phyloP scores from a whole-genome alignment of 2,329 filamentous ascomycete genomes.

The Aspergillus uvarum region DNA sequence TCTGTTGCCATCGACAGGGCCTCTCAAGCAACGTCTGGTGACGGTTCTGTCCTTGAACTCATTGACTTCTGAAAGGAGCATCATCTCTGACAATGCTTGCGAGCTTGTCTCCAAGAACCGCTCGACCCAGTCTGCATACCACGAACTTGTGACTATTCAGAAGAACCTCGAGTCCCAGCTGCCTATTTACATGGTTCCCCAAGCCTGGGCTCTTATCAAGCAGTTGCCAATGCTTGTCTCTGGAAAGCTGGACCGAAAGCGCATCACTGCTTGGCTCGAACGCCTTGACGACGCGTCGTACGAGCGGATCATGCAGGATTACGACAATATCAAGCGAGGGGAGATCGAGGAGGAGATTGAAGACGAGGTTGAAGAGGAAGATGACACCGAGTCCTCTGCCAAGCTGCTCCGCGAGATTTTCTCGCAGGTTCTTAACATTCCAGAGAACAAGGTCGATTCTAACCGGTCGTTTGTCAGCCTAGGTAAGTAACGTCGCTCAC shows the following conservation, averaged over 20 bases:
- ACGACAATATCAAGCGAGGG: constrained; percentile 30
- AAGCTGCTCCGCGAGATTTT: constrained; percentile 33
- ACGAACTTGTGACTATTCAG: constrained; percentile 33
- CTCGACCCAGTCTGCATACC: constrained; percentile 24
- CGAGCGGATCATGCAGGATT: constrained; percentile 40
- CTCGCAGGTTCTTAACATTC: constrained; percentile 38
- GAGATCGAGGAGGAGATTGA: constrained; percentile 19
- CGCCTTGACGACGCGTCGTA: constrained; percentile 41
- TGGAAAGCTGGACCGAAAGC: constrained; percentile 41
- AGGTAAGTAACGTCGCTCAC: constrained; percentile 24
- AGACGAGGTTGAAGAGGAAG: constrained; percentile 8
- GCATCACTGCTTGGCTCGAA: constrained; percentile 47
- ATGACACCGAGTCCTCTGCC: constrained; percentile 19
- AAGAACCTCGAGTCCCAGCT: constrained; percentile 45
- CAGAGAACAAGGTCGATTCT: constrained; percentile 33
- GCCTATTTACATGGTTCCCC: constrained; percentile 49
- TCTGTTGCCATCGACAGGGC: constrained; percentile 45
- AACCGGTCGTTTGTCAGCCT: constrained; percentile 39
- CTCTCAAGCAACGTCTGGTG: constrained; percentile 46
- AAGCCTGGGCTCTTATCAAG: constrained; percentile 40
- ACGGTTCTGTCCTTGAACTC: constrained; percentile 43
- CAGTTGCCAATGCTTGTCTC: constrained; percentile 42
- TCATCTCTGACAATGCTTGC: constrained; percentile 32
- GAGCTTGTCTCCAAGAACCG: constrained; percentile 31
- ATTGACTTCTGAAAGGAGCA: constrained; percentile 22